phyloP scores from a whole-genome alignment of 2,329 filamentous ascomycete genomes.

The Curvularia lunata region DNA sequence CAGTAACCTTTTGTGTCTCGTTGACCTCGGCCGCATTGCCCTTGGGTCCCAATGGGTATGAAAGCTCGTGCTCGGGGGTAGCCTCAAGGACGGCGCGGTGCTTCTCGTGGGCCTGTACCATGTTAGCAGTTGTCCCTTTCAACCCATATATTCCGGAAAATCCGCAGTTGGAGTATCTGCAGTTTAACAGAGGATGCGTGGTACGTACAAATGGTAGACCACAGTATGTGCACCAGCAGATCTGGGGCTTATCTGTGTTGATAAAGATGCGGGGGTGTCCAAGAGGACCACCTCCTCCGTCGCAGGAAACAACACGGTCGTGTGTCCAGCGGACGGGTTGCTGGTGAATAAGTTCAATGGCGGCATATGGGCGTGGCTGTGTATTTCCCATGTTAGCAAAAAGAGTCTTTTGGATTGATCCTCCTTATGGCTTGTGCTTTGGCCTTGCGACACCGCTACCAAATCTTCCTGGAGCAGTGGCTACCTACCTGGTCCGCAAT shows the following conservation, averaged over 20 bases:
- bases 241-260: conserved; percentile 97
- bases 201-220: conserved; percentile 85
- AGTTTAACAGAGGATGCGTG: too few species aligned
- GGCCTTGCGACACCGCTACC: not conserved
- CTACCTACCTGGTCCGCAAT: conserved; percentile 94
- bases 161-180: not conserved
- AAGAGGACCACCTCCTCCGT: conserved; percentile 87
- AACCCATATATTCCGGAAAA: too few species aligned
- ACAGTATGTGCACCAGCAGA: conserved; percentile 89
- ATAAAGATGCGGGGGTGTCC: conserved; percentile 96
- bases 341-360: conserved; percentile 95
- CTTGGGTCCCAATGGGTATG: conserved; percentile 77
- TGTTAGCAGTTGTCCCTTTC: conserved; percentile 13
- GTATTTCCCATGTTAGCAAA: conserved; percentile 27
- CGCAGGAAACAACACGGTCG: conserved; percentile 80
- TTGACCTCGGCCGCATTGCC: conserved; percentile 65
- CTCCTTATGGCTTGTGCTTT: conserved; percentile 1
- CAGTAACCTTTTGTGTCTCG: conserved; percentile 64
- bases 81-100: conserved; percentile 85
- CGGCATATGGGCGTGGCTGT: conserved; percentile 85
- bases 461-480: too few species aligned
- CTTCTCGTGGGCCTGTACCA: conserved; percentile 80
- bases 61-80: conserved; percentile 75
- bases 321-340: conserved; percentile 94
- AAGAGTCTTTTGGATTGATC: conserved; percentile 6